Conservation (phyloP, 2,329 filamentous ascomycete genomes). For the Neurospora crassa region DNA sequence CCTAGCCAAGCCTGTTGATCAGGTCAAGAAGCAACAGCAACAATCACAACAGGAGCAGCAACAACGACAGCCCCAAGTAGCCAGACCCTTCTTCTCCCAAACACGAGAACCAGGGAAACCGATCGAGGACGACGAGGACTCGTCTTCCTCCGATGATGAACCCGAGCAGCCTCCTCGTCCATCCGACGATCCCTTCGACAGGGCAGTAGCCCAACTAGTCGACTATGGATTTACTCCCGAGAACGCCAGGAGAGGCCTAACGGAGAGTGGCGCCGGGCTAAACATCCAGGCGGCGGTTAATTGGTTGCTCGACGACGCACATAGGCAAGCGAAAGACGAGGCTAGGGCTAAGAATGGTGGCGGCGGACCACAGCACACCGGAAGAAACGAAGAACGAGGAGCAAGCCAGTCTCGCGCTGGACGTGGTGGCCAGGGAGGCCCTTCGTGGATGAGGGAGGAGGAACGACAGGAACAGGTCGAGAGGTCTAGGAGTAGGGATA, state of each 20-base stretch:
- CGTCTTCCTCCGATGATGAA: conserved; percentile 35
- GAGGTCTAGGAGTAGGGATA: conserved; percentile 40
- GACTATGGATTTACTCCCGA: conserved; percentile 91
- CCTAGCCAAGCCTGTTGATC: conserved; percentile 53
- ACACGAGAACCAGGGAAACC: conserved; percentile 44
- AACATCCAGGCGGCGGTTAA: conserved; percentile 83
- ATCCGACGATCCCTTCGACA: conserved; percentile 58
- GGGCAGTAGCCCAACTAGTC: conserved; percentile 76
- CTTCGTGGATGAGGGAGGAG: conserved; percentile 56
- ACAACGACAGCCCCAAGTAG: conserved; percentile 15
- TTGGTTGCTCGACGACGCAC: conserved; percentile 84
- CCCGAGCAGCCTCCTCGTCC: conserved; percentile 29
- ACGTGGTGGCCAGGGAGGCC: conserved; percentile 24
- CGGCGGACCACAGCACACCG: conserved; percentile 23
- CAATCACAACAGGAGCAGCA: background rate
- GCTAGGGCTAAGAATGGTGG: conserved; percentile 40
- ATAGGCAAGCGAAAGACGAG: conserved; percentile 71
- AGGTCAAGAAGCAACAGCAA: conserved; percentile 30
- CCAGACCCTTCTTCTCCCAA: conserved; percentile 18
- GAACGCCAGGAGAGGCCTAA: conserved; percentile 70
- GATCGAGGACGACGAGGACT: conserved; percentile 32
- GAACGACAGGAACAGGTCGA: conserved; percentile 25
- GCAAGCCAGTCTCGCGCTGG: conserved; percentile 23
- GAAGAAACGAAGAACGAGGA: conserved; percentile 10
- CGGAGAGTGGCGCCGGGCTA: conserved; percentile 66